Evolutionary conservation across 495 filamentous ascomycete genomes (phyloP).

Genomic region (Aspergillus baeticus): DNA sequence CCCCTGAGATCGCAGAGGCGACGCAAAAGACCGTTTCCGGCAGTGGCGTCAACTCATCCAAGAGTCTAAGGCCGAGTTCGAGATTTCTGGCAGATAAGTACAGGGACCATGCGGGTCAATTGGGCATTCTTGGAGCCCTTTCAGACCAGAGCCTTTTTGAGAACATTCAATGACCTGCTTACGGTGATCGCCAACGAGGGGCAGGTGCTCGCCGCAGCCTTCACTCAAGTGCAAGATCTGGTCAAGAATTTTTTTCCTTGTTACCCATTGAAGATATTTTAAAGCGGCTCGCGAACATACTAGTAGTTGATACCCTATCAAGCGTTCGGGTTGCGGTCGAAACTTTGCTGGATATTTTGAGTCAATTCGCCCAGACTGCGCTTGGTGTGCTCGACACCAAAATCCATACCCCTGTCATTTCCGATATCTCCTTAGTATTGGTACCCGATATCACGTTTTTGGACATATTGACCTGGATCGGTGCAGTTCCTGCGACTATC

Average conservation of each 20-base stretch:
- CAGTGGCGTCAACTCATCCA: neutral
- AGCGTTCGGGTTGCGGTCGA: conserved; percentile 5
- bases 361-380: neutral
- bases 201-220: no score
- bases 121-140: neutral
- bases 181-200: no score
- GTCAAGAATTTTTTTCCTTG: neutral
- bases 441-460: conserved; percentile 11
- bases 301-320: neutral
- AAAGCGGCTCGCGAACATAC: neutral
- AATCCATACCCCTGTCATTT: conserved; percentile 18
- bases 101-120: neutral
- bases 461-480: conserved; percentile 12
- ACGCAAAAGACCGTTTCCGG: neutral
- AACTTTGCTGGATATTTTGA: conserved; percentile 9
- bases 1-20: neutral
- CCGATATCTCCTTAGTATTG: conserved; percentile 12
- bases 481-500: neutral
- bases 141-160: neutral
- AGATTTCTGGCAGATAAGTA: neutral
- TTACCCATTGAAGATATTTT: conserved; percentile 1
- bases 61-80: neutral
- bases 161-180: conserved; percentile 1
- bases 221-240: no score
- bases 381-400: conserved; percentile 6